Evolutionary conservation across 148 eudicot species (phyloP).

Genomic region (Chenopodium quinoa): DNA sequence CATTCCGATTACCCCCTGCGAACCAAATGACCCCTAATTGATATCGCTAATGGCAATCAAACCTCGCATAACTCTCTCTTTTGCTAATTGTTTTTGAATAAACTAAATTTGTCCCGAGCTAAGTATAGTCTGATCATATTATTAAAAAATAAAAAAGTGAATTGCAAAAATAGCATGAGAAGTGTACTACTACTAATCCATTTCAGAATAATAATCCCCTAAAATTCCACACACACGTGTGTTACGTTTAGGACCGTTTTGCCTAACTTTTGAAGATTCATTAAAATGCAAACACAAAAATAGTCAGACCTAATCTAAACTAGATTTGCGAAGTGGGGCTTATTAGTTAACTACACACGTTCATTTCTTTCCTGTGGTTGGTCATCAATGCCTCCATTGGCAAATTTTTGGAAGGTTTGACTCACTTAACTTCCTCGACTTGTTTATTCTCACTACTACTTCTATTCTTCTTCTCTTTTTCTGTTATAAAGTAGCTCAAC

Average conservation of each 20-base stretch:
- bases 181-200: no score
- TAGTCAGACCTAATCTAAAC: conserved; percentile 38
- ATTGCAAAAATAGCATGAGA: no score
- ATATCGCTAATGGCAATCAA: no score
- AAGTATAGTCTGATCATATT: no score
- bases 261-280: conserved; percentile 14
- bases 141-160: no score
- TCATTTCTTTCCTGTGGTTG: conserved; percentile 33
- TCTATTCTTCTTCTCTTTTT: conserved; percentile 18
- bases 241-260: conserved; percentile 25
- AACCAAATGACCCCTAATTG: no score
- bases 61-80: no score
- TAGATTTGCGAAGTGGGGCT: conserved; percentile 22
- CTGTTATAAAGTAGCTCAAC: conserved; percentile 31
- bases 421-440: neutral
- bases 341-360: conserved; percentile 18
- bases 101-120: no score
- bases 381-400: conserved; percentile 30
- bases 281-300: conserved; percentile 6
- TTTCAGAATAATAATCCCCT: neutral
- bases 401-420: conserved; percentile 24
- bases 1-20: no score
- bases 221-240: conserved; percentile 28
- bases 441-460: neutral
- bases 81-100: no score